Conservation (phyloP, 1,284 basidiomycete species). For the Malassezia japonica region DNA sequence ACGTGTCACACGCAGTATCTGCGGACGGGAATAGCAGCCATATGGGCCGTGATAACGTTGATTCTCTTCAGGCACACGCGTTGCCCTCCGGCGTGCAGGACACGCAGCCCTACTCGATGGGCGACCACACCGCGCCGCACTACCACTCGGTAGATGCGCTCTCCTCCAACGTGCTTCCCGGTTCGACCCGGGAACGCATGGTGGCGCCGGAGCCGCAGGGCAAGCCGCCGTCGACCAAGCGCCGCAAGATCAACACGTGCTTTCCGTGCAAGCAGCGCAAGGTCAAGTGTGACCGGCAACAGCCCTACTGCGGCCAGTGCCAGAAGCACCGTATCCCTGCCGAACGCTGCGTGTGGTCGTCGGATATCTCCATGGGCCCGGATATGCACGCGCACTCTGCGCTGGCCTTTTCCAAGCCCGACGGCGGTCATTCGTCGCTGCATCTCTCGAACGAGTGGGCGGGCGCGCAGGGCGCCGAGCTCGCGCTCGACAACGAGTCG, state of each 20-base stretch:
- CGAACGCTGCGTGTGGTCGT: constrained; percentile 32
- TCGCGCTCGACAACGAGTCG: constrained; percentile 27
- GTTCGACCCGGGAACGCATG: constrained; percentile 8
- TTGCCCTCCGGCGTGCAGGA: constrained; percentile 8
- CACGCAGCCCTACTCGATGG: constrained; percentile 13
- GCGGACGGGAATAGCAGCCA: neutral
- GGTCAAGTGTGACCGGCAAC: constrained; percentile 40
- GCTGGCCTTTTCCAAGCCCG: constrained; percentile 11
- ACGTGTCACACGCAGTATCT: constrained; percentile 2
- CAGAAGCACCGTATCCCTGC: constrained; percentile 34
- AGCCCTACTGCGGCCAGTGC: constrained; percentile 40
- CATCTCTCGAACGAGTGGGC: constrained; percentile 21
- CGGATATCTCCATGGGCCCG: constrained; percentile 8
- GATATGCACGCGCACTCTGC: constrained; percentile 10
- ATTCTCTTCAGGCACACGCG: constrained; percentile 14
- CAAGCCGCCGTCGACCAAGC: constrained; percentile 22
- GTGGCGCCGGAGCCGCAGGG: constrained; percentile 9
- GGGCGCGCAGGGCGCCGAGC: constrained; percentile 16
- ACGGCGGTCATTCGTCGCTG: constrained; percentile 13
- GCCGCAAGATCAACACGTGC: constrained; percentile 44
- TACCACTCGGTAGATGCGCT: constrained; percentile 19
- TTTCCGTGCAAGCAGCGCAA: constrained; percentile 42
- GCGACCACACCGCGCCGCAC: constrained; percentile 14
- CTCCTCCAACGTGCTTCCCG: constrained; percentile 16
- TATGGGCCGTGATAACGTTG: constrained; percentile 3